Base-by-base conservation (phyloP, 192 early-diverging fungal species). In the Coemansia aciculifera region DNA sequence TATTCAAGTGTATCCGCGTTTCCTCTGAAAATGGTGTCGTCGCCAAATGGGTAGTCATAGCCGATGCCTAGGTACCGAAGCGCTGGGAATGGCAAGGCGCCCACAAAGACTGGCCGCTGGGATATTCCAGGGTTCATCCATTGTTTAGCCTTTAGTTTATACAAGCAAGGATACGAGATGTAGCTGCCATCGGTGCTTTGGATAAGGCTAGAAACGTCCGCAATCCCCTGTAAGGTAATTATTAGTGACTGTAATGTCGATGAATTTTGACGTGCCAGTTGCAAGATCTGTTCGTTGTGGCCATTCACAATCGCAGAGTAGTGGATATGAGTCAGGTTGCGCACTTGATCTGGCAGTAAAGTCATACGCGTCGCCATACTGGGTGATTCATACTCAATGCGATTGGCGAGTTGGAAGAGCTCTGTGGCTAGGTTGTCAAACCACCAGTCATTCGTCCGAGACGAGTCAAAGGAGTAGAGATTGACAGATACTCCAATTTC, bases 11-110 rank as follows among this genome's bases (percentile, higher is more conserved):
- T 44, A 29, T 23, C 37, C 8, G 24, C 19, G 56, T 60, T 60
- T 13, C 56, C 57, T 29, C 66, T 42, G 17, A 67, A 67, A 36
- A 67, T 23, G 5, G 56, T 36, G 52, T 67, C 56, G 29, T 67
- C 66, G 39, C n/a, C 56, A 31, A 67, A 57, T 21, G 66, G 66
- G 21, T 67, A 67, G 27, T 44, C 57, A 32, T 46, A 43, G 12
- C 31, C 37, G 9, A 42, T 43, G 29, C 56, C n/a, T 13, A 67
- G 38, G 4, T 27, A 12, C 10, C 54, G 54, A n/a, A 67, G 66
- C 11, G 17, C 40, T 15, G 66, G 66, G 44, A 67, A 67, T 32
- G 66, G 66, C 38, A 57, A 38, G 27, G 29, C 56, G 23, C 21
- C 29, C 8, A 6, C 31, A 39, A 27, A 40, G 36, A 21, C 32